These are phyloP conservation scores for Miscanthus lutarioriparius DNA, from an alignment of 176 grass and related monocot species.

Conservation along the genomic window DNA sequence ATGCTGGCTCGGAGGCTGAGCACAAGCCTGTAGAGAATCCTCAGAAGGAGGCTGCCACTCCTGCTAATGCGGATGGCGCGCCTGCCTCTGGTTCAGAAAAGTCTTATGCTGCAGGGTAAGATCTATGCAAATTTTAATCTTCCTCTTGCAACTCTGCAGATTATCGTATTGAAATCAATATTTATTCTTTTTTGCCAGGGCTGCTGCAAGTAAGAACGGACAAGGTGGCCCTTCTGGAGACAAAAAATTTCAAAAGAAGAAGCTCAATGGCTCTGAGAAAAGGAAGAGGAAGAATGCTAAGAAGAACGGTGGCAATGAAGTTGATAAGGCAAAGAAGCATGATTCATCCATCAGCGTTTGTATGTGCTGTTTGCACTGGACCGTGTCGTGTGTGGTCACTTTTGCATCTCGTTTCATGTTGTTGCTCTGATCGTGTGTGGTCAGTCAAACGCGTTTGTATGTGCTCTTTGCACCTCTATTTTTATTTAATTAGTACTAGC, in stretches of 20 bases:
- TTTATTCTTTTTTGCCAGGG: not conserved
- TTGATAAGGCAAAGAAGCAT: conserved; percentile 21
- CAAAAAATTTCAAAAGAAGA: not conserved
- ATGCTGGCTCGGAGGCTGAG: conserved; percentile 27
- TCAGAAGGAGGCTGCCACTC: not conserved
- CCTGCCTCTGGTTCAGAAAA: conserved; percentile 29
- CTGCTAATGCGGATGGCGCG: not conserved
- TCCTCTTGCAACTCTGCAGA: not conserved
- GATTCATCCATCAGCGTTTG: too few relatives aligned
- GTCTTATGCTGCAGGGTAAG: not conserved
- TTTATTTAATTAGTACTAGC: too few relatives aligned
- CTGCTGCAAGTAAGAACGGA: not conserved
- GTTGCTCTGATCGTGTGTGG: not conserved
- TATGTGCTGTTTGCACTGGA: too few relatives aligned
- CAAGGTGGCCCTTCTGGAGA: too few relatives aligned
- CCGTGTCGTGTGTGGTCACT: too few relatives aligned
- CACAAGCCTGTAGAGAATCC: conserved; percentile 11
- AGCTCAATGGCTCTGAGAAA: conserved; percentile 27
- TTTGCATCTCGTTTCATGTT: too few relatives aligned
- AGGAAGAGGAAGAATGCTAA: conserved; percentile 18
- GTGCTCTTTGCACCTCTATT: not conserved
- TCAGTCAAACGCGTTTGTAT: not conserved
- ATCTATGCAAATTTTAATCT: not conserved
- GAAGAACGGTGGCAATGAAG: not conserved
- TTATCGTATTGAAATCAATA: not conserved